Evolutionary conservation across 768 basidiomycete genomes (phyloP), one percentile per base, ranked within the genome.

Genomic region (Favolaschia claudopus): DNA sequence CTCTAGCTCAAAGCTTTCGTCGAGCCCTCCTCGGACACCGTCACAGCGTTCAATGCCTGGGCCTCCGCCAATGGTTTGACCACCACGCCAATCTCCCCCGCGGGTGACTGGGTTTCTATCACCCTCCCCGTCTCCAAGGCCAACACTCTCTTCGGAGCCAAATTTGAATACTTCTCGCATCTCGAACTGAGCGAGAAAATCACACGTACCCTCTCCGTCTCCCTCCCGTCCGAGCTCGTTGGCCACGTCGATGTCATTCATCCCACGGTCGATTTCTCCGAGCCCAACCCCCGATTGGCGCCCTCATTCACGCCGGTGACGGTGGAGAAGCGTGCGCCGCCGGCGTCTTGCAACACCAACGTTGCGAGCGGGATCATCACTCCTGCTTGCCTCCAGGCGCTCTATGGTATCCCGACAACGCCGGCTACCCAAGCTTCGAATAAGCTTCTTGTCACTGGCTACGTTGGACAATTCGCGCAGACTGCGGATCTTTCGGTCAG

Each of bases 141-240:
- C n/a, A n/a, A n/a, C n/a, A n/a, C n/a, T n/a, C n/a, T n/a, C n/a
- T n/a, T n/a, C n/a, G n/a, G n/a, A n/a, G n/a, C n/a, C n/a, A n/a
- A n/a, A n/a, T n/a, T n/a, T n/a, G n/a, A n/a, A n/a, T n/a, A n/a
- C n/a, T 56, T 47, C 38, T 32, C 46, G 29, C 55, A 56, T n/a
- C 12, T 37, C 15, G 28, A 9, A 7, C 7, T 32, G 36, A 15
- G 14, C 5, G 20, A n/a, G 2, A 12, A 38, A 53, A n/a, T 53
- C 29, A 40, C 39, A 17, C 54, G 54, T 3, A 55, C 54, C 5
- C 54, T 55, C 27, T 55, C 54, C 3, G 43, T 55, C 14, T 58
- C 56, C 17, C 47, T 58, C 12, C 48, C 56, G 15, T 25, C 29
- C 27, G 47, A 58, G 27, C 42, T 58, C 15, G 48, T 50, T 1